A percentile compares a stretch with the other conserved stretches of the same genome.
phyloP scores from a whole-genome alignment of 352 stramenopile genomes.

The Phytophthora quininea region DNA sequence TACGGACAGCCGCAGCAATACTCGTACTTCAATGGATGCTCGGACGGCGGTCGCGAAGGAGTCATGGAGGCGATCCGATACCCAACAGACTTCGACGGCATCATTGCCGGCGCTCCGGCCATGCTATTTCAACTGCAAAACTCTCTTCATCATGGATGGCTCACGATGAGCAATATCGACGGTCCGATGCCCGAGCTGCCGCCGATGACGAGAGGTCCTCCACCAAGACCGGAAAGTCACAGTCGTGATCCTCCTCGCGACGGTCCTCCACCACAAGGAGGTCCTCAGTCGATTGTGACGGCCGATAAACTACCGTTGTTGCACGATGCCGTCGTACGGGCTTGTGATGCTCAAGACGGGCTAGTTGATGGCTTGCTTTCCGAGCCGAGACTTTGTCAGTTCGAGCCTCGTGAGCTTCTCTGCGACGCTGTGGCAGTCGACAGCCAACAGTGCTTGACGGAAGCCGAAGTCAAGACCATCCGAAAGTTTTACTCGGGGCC shows the following conservation, averaged over 20 bases:
- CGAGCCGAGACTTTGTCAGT: slow-evolving; percentile 20
- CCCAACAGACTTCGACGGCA: slow-evolving; percentile 43
- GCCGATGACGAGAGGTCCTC: slow-evolving; percentile 21
- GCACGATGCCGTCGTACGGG: slow-evolving; percentile 33
- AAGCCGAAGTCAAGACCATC: slow-evolving; percentile 32
- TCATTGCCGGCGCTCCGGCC: slow-evolving; percentile 40
- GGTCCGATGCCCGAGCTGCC: slow-evolving; percentile 22
- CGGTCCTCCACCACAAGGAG: background rate
- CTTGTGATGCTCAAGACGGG: slow-evolving; percentile 37
- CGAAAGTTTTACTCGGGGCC: slow-evolving; percentile 49
- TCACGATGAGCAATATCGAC: slow-evolving; percentile 40
- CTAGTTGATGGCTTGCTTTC: slow-evolving; percentile 27
- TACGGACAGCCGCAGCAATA: slow-evolving; percentile 40
- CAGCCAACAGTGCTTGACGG: slow-evolving; percentile 32
- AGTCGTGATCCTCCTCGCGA: background rate
- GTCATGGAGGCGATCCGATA: slow-evolving; percentile 47
- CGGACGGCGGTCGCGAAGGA: slow-evolving; percentile 41
- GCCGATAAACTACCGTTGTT: slow-evolving; percentile 29
- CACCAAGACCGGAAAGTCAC: slow-evolving; percentile 9
- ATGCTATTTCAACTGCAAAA: slow-evolving; percentile 51
- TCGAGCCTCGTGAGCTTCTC: slow-evolving; percentile 21
- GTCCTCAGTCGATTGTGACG: slow-evolving; percentile 23
- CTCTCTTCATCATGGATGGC: slow-evolving; percentile 41
- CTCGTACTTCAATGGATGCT: slow-evolving; percentile 53
- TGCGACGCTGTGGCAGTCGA: slow-evolving; percentile 15